Evolutionary conservation across 2,329 filamentous ascomycete genomes (phyloP).

Genomic region (Blastomyces silverae): DNA sequence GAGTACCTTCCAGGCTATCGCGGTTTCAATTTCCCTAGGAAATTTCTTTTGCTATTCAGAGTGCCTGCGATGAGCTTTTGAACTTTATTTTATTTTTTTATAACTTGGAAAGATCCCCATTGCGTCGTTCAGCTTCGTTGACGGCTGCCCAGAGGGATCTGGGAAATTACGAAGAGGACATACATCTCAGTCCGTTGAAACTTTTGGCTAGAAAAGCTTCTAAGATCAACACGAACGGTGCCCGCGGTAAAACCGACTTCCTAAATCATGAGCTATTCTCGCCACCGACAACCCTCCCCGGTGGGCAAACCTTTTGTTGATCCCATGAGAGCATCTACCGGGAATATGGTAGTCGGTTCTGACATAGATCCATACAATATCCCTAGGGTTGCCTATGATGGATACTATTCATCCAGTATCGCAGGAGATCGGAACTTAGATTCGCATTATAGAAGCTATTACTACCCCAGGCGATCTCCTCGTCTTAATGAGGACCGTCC

Average conservation of each 20-base stretch:
- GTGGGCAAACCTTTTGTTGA: constrained; percentile 31
- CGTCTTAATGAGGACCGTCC: constrained; percentile 25
- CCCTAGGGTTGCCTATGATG: constrained; percentile 26
- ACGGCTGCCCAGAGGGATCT: not conserved
- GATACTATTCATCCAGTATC: constrained; percentile 29
- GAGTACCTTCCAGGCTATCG: not conserved
- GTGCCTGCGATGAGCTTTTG: not conserved
- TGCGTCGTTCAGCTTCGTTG: not conserved
- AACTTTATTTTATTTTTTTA: not conserved
- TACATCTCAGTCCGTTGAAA: not conserved
- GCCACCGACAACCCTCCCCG: constrained; percentile 34
- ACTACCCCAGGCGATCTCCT: constrained; percentile 17
- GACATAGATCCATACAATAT: constrained; percentile 33
- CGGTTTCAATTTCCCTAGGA: not conserved
- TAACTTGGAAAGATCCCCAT: not conserved
- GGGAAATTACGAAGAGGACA: not conserved
- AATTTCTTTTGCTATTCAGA: not conserved
- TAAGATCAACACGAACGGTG: not conserved
- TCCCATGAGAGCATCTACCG: constrained; percentile 38
- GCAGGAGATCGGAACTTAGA: constrained; percentile 25
- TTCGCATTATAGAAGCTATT: constrained; percentile 13
- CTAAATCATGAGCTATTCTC: constrained; percentile 28
- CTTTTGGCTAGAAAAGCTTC: not conserved
- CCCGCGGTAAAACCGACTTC: not conserved
- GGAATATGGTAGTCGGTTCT: constrained; percentile 33